Evolutionary conservation across 495 filamentous ascomycete species (phyloP).

Genomic region (Trichoderma reesei): DNA sequence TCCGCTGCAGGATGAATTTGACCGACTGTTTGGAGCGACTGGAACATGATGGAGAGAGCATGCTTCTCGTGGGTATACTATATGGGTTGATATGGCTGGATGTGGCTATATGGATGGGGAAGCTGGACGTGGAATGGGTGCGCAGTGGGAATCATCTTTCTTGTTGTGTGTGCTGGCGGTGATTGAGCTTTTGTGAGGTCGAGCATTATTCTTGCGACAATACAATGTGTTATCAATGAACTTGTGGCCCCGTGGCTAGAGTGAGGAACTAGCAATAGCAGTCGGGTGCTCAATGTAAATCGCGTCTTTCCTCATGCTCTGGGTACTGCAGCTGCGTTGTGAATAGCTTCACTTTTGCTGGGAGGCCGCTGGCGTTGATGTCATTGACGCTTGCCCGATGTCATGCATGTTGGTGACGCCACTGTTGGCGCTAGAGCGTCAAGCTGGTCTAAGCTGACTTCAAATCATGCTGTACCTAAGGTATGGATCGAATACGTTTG

Average conservation of each 20-base stretch:
- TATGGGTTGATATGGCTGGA: not conserved
- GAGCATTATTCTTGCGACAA: not conserved
- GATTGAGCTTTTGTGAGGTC: not conserved
- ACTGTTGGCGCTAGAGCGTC: not conserved
- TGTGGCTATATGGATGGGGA: not conserved
- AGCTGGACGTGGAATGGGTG: not conserved
- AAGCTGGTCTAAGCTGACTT: not conserved
- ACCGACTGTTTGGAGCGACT: not conserved
- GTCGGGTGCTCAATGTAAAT: too few species aligned
- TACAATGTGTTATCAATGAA: not conserved
- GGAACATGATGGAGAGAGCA: not conserved
- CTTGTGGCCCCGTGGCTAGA: too few species aligned
- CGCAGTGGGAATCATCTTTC: not conserved
- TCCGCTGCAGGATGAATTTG: not conserved
- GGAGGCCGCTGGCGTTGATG: not conserved
- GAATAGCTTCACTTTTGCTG: not conserved
- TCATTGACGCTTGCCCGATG: not conserved
- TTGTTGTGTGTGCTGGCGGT: not conserved
- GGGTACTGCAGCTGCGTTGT: not conserved
- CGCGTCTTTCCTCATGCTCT: too few species aligned
- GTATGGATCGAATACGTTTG: not conserved
- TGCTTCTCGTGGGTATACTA: not conserved
- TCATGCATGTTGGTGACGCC: not conserved
- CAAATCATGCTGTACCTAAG: too few species aligned
- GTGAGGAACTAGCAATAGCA: too few species aligned